A percentile compares a stretch with the other conserved stretches of the same genome.
Conservation (phyloP, 225 moss, liverwort and hornwort genomes). For the Neckera pumila region DNA sequence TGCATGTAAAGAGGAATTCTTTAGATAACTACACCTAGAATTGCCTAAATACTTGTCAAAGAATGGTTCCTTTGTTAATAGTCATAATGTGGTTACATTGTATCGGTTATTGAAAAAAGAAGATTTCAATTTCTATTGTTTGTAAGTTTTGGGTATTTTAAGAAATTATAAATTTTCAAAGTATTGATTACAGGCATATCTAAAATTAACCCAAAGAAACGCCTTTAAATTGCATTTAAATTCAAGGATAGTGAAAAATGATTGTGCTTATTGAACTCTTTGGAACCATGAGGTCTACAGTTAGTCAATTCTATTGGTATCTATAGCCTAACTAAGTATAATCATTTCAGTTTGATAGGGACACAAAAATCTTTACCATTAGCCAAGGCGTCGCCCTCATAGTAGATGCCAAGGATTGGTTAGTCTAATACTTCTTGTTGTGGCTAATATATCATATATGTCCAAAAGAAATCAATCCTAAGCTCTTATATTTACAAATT, state of each 20-base stretch:
- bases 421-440: neutral
- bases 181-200: neutral
- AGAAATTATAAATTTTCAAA: neutral
- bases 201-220: neutral
- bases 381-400: rapidly evolving
- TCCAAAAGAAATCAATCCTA: neutral
- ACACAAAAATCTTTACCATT: neutral
- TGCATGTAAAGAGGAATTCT: neutral
- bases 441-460: rapidly evolving
- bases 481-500: neutral
- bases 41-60: too few relatives aligned
- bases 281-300: rapidly evolving
- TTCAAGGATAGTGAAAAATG: rapidly evolving
- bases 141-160: neutral
- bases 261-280: rapidly evolving
- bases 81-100: neutral
- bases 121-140: neutral
- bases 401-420: neutral
- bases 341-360: neutral
- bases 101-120: neutral
- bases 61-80: neutral
- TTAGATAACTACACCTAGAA: neutral
- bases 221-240: rapidly evolving
- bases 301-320: rapidly evolving
- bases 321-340: neutral